Percentiles rank a stretch among this genome's conserved stretches.
phyloP scores from a whole-genome alignment of 2,329 filamentous ascomycete species.

The Epichloe aotearoae region DNA sequence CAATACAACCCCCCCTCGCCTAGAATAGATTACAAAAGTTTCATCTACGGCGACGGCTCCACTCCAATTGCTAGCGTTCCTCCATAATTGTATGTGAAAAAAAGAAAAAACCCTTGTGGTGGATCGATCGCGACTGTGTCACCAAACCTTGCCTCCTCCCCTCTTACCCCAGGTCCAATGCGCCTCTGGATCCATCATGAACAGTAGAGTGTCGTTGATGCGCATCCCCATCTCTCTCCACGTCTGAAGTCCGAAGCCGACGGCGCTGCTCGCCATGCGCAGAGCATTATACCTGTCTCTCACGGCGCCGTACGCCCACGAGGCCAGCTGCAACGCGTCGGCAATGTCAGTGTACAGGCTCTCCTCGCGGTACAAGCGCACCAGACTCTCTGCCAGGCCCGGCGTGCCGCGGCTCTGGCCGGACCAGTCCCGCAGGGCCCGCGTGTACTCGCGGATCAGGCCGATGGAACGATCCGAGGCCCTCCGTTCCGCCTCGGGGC shows the following conservation, averaged over 20 bases:
- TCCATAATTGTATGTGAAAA: no score
- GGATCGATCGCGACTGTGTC: background rate
- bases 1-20: background rate
- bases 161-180: background rate
- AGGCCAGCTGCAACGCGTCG: background rate
- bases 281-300: background rate
- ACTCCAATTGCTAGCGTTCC: no score
- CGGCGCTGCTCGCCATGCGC: background rate
- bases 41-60: no score
- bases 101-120: fast-evolving
- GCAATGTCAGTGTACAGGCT: background rate
- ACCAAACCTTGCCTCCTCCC: background rate
- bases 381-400: background rate
- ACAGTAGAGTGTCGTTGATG: background rate
- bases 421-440: background rate
- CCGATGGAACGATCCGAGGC: background rate
- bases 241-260: background rate
- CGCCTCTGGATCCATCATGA: background rate
- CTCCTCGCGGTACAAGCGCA: background rate
- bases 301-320: background rate
- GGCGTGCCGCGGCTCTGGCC: background rate
- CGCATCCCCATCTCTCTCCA: background rate
- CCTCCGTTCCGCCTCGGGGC: background rate
- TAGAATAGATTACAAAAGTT: no score
- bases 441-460: background rate